Evolutionary conservation across 352 stramenopile genomes (phyloP), one percentile per base, ranked within the genome.

Genomic region (Pseudoperonospora humuli): DNA sequence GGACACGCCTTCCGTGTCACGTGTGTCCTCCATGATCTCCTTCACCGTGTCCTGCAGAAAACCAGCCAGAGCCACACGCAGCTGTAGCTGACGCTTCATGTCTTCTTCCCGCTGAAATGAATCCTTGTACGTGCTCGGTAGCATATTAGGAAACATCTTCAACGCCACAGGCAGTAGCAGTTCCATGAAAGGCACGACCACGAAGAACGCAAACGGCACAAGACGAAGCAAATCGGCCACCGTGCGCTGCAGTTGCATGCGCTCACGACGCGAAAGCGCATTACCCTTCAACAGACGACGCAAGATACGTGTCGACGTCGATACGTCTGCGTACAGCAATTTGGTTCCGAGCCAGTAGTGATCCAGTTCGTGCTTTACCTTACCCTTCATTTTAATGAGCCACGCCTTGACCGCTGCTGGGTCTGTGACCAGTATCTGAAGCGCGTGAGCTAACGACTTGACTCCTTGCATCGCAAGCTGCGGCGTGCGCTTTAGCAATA

Each of bases 171-270:
- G 96, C 21, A 99, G 67, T 34, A 97, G 67, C 57, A 99, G 77
- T 66, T 99, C 96, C 91, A 98, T 98, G 62, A 98, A 98, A 11
- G 96, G 96, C 31, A 99, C 94, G 26, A 98, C 71, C 41, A 98
- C 69, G 59, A 98, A 98, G 67, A 99, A 96, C 19, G 79, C 78
- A 46, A 99, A 97, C 20, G 96, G 96, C 50, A 99, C 93, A 7
- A 99, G 68, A 42, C 96, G 94, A 55, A 98, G 91, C 24, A 99
- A 52, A 73, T 99, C 96, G 1, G 86, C 88, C 5, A 96, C 91
- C 11, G 96, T 99, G 42, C 96, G 76, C 34, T 98, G 76, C 33
- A 99, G 67, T 71, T 98, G 95, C 61, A 97, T 98, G 24, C 95
- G 75, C 65, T 99, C 96, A 47, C 96, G 78, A 44, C 96, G 80